Evolutionary conservation across 73 alveolate species (phyloP), one percentile per base, ranked within the genome.

Genomic region (Urostyla sp.): DNA sequence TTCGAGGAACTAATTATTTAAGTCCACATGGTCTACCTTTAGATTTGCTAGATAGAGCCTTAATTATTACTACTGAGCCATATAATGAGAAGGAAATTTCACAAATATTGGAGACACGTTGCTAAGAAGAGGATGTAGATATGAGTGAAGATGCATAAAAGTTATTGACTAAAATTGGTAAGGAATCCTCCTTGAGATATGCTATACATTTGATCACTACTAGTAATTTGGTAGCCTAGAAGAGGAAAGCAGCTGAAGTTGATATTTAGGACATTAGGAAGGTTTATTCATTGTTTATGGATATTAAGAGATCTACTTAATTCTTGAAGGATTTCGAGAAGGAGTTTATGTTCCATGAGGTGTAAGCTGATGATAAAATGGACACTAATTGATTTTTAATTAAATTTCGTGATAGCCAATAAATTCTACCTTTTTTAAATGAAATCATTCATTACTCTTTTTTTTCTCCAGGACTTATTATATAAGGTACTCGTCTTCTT

Each of bases 41-140:
- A 31, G 99, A 96, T 90, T 84, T 97, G 37, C 88, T 97, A 37
- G 99, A 97, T 90, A 94, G 99, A 81, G 75, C 90, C 43, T 81
- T 97, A 80, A 97, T 96, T 80, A 97, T 96, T 66, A 88, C 94
- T 30, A 97, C 99, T 21, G 75, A 78, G 49, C 99, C 99, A 35
- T 95, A 92, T 91, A 57, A 79, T 36, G 87, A 84, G 53, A 87
- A 89, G 30, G 99, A 95, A 80, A 90, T 93, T 15, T 89, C 93
- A 72, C 83, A 94, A 72, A 97, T 97, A 66, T 73, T 97, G 28
- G 97, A 88, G 72, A 95, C 93, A 72, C 92, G 99, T 63, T 96
- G 99, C 57, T 97, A 94, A 90, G 98, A 86, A 80, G 99, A 96
- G 83, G 98, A 92, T 77, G 98, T 96, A 61, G 99, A 96, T 58